Conservation (phyloP, 371 early-diverging fungal genomes). For the Globomyces sp. region DNA sequence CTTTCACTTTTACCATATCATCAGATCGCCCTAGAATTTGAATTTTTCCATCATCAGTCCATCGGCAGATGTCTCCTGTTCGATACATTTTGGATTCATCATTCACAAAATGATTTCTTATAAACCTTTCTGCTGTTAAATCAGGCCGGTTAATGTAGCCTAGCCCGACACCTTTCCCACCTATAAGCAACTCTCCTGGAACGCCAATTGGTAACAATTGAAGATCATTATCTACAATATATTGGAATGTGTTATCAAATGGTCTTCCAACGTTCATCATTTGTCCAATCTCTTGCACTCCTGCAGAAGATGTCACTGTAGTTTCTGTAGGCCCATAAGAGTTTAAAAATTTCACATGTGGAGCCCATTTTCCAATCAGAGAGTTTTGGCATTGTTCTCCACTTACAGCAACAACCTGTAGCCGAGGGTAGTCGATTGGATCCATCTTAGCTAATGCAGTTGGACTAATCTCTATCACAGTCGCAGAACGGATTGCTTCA, state of each 20-base stretch:
- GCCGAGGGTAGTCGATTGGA: slow-evolving; percentile 23
- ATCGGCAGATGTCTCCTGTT: slow-evolving; percentile 27
- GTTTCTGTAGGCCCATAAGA: slow-evolving; percentile 36
- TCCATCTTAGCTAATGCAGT: slow-evolving; percentile 21
- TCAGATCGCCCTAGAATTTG: slow-evolving; percentile 37
- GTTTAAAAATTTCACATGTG: slow-evolving; percentile 20
- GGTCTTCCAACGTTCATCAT: slow-evolving; percentile 20
- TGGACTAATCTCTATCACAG: slow-evolving; percentile 13
- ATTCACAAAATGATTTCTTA: slow-evolving; percentile 8
- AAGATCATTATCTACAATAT: slow-evolving; percentile 17
- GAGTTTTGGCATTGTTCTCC: slow-evolving; percentile 19
- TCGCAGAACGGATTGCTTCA: slow-evolving; percentile 2
- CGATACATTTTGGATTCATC: slow-evolving; percentile 20
- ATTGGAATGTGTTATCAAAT: slow-evolving; percentile 18
- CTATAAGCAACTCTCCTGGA: slow-evolving; percentile 27
- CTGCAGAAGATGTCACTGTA: slow-evolving; percentile 12
- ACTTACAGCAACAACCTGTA: slow-evolving; percentile 22
- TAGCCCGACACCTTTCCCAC: slow-evolving; percentile 22
- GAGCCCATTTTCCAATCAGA: slow-evolving; percentile 11
- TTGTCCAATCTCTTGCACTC: not conserved
- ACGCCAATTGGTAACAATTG: slow-evolving; percentile 22
- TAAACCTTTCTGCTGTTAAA: slow-evolving; percentile 25
- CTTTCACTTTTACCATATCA: slow-evolving; percentile 47
- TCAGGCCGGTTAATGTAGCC: slow-evolving; percentile 32
- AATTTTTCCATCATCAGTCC: slow-evolving; percentile 20